Evolutionary conservation across 2,329 filamentous ascomycete genomes (phyloP).

Genomic region (Ophiosphaerella herpotricha): DNA sequence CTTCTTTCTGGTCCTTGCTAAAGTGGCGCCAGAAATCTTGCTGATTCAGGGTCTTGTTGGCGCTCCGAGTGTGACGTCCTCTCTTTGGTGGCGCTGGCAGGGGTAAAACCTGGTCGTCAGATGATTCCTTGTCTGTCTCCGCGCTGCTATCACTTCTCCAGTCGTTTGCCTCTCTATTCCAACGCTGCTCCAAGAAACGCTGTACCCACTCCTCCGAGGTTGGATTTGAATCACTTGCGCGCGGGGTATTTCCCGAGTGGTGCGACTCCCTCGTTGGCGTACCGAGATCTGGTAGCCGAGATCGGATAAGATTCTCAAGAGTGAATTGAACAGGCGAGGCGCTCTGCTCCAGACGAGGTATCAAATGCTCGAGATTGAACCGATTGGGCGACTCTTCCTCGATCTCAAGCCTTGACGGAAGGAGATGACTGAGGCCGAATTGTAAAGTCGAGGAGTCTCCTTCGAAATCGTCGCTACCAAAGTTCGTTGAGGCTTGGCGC

Average conservation of each 20-base stretch:
- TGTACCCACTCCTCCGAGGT: constrained; percentile 84
- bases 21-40: constrained; percentile 55
- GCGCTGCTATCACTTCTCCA: constrained; percentile 79
- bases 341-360: constrained; percentile 39
- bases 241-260: constrained; percentile 29
- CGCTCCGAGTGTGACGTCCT: constrained; percentile 49
- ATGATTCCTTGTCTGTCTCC: constrained; percentile 61
- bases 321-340: constrained; percentile 43
- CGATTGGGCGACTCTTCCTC: constrained; percentile 40
- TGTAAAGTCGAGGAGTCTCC: constrained; percentile 42
- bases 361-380: constrained; percentile 47
- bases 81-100: constrained; percentile 30
- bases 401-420: constrained; percentile 40
- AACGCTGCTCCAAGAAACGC: constrained; percentile 75
- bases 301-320: constrained; percentile 47
- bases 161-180: constrained; percentile 71
- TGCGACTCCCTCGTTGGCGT: constrained; percentile 32
- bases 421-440: constrained; percentile 47
- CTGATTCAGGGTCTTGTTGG: constrained; percentile 56
- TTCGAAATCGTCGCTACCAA: constrained; percentile 47
- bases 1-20: constrained; percentile 44
- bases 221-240: constrained; percentile 42
- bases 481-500: constrained; percentile 32
- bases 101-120: constrained; percentile 17
- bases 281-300: constrained; percentile 36